phyloP scores from a whole-genome alignment of 805 yeast species.

The Metschnikowia henanensis region DNA sequence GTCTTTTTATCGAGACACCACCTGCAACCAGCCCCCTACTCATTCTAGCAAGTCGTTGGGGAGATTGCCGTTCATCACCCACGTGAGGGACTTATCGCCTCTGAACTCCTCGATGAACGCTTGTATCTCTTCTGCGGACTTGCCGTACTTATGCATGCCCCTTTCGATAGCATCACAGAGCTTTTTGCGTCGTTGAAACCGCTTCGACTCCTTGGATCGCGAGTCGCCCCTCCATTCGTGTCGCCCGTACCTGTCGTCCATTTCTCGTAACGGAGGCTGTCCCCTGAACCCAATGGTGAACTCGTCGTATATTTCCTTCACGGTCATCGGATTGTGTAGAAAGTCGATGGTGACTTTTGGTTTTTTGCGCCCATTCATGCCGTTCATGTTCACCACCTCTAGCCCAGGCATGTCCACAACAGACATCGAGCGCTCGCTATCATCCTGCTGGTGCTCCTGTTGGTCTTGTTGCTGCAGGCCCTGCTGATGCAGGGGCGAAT shows the following conservation, averaged over 20 bases:
- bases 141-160: conserved; percentile 40
- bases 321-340: conserved; percentile 45
- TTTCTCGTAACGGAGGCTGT: conserved; percentile 41
- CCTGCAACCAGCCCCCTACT: not conserved
- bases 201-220: conserved; percentile 43
- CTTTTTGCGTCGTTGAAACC: conserved; percentile 44
- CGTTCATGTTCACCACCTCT: conserved; percentile 18
- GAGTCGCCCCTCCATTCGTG: conserved; percentile 48
- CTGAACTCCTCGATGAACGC: conserved; percentile 41
- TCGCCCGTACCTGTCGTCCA: conserved; percentile 45
- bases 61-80: conserved; percentile 48
- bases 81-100: conserved; percentile 43
- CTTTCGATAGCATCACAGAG: conserved; percentile 44
- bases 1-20: too few relatives aligned
- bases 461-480: conserved; percentile 4
- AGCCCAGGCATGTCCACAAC: conserved; percentile 19
- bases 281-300: conserved; percentile 45
- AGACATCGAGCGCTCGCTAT: conserved; percentile 8
- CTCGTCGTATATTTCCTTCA: conserved; percentile 45
- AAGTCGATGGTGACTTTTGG: conserved; percentile 41
- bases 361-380: conserved; percentile 25
- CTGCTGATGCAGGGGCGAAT: not conserved
- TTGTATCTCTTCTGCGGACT: conserved; percentile 41
- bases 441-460: conserved; percentile 4
- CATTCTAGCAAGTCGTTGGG: conserved; percentile 31